These are phyloP conservation scores for Hypoxylon sp. DNA, from an alignment of 2,329 filamentous ascomycete species.

Conservation along the genomic window DNA sequence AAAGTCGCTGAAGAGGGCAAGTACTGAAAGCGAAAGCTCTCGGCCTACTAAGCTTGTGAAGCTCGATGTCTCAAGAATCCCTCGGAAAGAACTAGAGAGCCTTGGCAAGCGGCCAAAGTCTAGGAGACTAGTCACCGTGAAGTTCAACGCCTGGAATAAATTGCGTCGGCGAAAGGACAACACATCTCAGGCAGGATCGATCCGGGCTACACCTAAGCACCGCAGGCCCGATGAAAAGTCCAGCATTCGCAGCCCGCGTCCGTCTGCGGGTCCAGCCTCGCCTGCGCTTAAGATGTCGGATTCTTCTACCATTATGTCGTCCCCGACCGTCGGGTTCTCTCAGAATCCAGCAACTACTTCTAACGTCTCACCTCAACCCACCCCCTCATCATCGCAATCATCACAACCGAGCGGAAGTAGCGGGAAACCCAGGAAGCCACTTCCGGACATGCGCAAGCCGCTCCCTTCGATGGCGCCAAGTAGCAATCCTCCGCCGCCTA, in stretches of 20 bases:
- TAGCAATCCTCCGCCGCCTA: conserved; percentile 34
- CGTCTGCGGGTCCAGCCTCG: conserved; percentile 5
- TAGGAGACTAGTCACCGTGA: conserved; percentile 45
- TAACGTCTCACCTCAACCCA: conserved; percentile 15
- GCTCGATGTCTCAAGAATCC: conserved; percentile 49
- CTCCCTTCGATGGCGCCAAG: conserved; percentile 43
- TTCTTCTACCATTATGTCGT: conserved; percentile 16
- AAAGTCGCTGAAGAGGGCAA: conserved; percentile 47
- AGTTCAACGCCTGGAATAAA: conserved; percentile 49
- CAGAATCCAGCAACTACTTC: conserved; percentile 8
- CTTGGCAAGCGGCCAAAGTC: conserved; percentile 33
- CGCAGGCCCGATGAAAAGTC: conserved; percentile 37
- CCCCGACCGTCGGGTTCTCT: conserved; percentile 11
- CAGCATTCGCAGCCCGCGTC: conserved; percentile 14
- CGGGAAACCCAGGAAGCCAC: conserved; percentile 48
- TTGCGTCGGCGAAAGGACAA: conserved; percentile 41
- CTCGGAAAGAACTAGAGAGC: conserved; percentile 41
- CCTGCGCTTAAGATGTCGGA: conserved; percentile 17
- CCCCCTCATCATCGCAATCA: conserved; percentile 27
- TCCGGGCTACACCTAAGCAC: conserved; percentile 49
- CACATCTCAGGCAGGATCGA: conserved; percentile 43
- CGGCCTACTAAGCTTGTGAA: conserved; percentile 52
- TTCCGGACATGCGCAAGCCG: conserved; percentile 49
- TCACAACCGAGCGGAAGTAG: conserved; percentile 36
- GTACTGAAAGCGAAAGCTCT: conserved; percentile 47